These are phyloP conservation scores for Maudiozyma turicensis DNA, from an alignment of 805 yeast species.

Conservation along the genomic window DNA sequence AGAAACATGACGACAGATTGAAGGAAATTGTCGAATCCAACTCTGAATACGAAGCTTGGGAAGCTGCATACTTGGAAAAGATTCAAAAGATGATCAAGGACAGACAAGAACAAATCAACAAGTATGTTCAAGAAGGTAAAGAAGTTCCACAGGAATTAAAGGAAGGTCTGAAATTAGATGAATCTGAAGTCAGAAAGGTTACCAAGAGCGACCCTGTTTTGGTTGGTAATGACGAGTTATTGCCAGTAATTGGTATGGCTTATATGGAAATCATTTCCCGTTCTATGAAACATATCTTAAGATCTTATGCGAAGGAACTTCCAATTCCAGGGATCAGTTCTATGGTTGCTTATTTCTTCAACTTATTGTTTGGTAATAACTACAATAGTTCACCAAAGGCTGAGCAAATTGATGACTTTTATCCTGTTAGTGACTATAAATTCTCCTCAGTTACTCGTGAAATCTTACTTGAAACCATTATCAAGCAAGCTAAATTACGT, in stretches of 20 bases:
- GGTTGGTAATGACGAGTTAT: constrained; percentile 31
- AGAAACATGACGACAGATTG: constrained; percentile 16
- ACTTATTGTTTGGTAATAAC: constrained; percentile 49
- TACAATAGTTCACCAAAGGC: constrained; percentile 35
- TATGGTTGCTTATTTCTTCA: constrained; percentile 61
- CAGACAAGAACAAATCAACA: constrained; percentile 29
- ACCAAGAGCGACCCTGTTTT: constrained; percentile 28
- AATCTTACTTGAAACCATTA: constrained; percentile 36
- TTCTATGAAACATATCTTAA: constrained; percentile 64
- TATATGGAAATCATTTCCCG: constrained; percentile 67
- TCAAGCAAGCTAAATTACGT: constrained; percentile 47
- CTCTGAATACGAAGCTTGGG: constrained; percentile 29
- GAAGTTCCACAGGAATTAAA: constrained; percentile 29
- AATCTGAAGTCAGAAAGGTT: constrained; percentile 27
- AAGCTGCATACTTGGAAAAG: constrained; percentile 21
- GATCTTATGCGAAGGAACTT: constrained; percentile 35
- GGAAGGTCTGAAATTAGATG: constrained; percentile 27
- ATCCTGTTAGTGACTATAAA: constrained; percentile 32
- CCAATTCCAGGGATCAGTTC: constrained; percentile 50
- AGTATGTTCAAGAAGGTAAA: constrained; percentile 26
- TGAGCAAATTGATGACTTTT: constrained; percentile 38
- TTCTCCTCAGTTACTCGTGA: constrained; percentile 40
- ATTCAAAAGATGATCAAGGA: constrained; percentile 27
- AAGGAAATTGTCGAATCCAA: constrained; percentile 20
- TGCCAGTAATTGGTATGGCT: constrained; percentile 39